phyloP scores from a whole-genome alignment of 2,329 filamentous ascomycete species.

The Exserohilum rostratum region DNA sequence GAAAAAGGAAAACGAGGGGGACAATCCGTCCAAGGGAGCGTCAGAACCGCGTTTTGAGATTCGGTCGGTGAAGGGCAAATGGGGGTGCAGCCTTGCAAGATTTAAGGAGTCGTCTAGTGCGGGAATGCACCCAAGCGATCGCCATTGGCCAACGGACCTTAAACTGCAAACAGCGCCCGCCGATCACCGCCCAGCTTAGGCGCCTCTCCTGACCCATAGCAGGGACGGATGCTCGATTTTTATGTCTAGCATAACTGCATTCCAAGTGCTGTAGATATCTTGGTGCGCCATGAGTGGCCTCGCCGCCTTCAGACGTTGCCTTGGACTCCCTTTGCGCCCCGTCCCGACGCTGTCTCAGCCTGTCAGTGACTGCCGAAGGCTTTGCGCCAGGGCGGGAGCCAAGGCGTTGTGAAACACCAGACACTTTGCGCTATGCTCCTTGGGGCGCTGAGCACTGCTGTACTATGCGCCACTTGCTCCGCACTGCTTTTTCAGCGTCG shows the following conservation, averaged over 20 bases:
- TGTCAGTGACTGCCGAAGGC: conserved; percentile 14
- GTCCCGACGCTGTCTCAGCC: not conserved
- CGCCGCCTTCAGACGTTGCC: conserved; percentile 6
- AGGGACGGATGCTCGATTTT: not conserved
- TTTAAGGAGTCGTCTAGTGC: conserved; percentile 30
- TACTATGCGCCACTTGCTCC: conserved; percentile 1
- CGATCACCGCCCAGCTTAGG: conserved; percentile 25
- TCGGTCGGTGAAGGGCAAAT: conserved; percentile 29
- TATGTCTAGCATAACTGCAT: not conserved
- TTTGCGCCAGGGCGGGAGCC: conserved; percentile 15
- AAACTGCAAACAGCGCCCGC: conserved; percentile 24
- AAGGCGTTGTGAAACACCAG: conserved; percentile 15
- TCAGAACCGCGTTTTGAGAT: conserved; percentile 35
- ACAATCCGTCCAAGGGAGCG: conserved; percentile 25
- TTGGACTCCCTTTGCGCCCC: conserved; percentile 15
- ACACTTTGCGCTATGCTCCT: conserved; percentile 9
- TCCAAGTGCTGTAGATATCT: not conserved
- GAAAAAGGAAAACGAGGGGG: conserved; percentile 23
- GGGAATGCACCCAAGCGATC: conserved; percentile 11
- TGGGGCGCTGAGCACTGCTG: conserved; percentile 1
- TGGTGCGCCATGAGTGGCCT: conserved; percentile 2
- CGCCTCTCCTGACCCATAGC: conserved; percentile 1
- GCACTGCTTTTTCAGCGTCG: no score
- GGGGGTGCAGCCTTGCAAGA: conserved; percentile 29
- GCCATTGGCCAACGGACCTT: conserved; percentile 17